A percentile compares a stretch with the other conserved stretches of the same genome.
These are phyloP conservation scores for Clonostachys solani DNA, from an alignment of 2,329 filamentous ascomycete species.

Conservation along the genomic window DNA sequence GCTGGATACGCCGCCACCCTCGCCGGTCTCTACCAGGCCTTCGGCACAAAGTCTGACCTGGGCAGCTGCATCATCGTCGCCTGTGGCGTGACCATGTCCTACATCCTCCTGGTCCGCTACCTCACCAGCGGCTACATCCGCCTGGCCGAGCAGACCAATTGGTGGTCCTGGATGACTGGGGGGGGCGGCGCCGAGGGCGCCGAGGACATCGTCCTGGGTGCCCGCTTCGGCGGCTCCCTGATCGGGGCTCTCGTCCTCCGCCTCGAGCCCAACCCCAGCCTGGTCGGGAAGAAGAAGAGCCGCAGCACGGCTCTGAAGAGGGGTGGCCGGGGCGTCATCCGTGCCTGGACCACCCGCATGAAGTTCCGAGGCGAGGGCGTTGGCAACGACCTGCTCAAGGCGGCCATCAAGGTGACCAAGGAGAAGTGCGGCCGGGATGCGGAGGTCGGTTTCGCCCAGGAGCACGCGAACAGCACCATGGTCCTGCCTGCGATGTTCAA, in stretches of 20 bases:
- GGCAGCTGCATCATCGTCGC: constrained; percentile 53
- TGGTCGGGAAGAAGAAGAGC: constrained; percentile 24
- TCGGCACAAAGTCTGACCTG: constrained; percentile 39
- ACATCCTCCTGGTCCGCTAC: constrained; percentile 57
- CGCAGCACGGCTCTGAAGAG: constrained; percentile 27
- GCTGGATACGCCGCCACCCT: constrained; percentile 39
- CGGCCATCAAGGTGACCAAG: constrained; percentile 64
- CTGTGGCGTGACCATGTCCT: constrained; percentile 58
- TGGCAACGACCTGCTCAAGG: constrained; percentile 67
- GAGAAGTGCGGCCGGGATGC: constrained; percentile 65
- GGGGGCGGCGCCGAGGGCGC: constrained; percentile 25
- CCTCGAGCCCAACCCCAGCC: constrained; percentile 43
- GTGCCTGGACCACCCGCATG: constrained; percentile 76
- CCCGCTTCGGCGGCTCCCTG: constrained; percentile 62
- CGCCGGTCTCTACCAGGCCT: constrained; percentile 33
- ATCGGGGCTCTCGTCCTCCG: constrained; percentile 69
- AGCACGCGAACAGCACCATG: constrained; percentile 71
- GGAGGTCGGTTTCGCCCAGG: constrained; percentile 66
- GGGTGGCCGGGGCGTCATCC: constrained; percentile 66
- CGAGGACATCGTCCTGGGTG: constrained; percentile 58
- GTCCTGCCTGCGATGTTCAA: constrained; percentile 63
- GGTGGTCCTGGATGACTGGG: constrained; percentile 56
- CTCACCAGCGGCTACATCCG: constrained; percentile 57
- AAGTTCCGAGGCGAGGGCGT: constrained; percentile 68
- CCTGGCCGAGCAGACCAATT: constrained; percentile 56